Base-by-base conservation (phyloP, 164 flowering plant genomes). In the Brasenia schreberi region DNA sequence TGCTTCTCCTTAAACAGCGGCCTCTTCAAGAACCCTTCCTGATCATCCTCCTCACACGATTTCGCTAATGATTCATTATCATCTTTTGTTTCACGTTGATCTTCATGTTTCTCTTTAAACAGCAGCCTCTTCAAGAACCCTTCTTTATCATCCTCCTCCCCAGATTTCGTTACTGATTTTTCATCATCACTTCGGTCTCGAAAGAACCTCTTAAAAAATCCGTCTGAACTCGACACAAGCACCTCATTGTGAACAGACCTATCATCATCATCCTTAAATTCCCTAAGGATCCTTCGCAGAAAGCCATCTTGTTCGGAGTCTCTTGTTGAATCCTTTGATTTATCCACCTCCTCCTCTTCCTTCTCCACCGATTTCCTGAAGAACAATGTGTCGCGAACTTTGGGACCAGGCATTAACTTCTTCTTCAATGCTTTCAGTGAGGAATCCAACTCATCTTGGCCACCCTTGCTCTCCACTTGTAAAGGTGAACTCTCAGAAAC, bases 81-180 rank as follows among this genome's bases (percentile, higher is more conserved):
- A 59, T 59, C 69, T 42, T 67, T 67, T 63, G 33, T 59, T n/a
- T 61, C 63, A 61, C 6, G 63, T 9, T 49, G 56, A 18, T 67
- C 63, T 43, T 67, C 69, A 67, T 58, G 49, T 18, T 67, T 67
- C 18, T 67, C 69, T 64, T 59, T 67, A 19, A 59, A 67, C 39
- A 67, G 68, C 39, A 33, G 10, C 63, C 86, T 89, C 19, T 85
- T 80, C 63, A 94, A 87, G 75, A 94, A 94, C 3, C 99, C 99
- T 62, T 93, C 96, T 61, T 85, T 89, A 66, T 86, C 98, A 79
- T 85, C 92, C 72, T 91, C 93, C 77, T 87, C 93, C 58, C 71
- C 68, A 62, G 81, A 68, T 68, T 75, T 85, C 16, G 76, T 69
- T 63, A 61, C 70, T 18, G 65, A 23, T 70, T 74, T 80, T n/a